A percentile compares a stretch with the other conserved stretches of the same genome.
These are phyloP conservation scores for Penicillium nucicola DNA, from an alignment of 495 filamentous ascomycete species.

Conservation along the genomic window DNA sequence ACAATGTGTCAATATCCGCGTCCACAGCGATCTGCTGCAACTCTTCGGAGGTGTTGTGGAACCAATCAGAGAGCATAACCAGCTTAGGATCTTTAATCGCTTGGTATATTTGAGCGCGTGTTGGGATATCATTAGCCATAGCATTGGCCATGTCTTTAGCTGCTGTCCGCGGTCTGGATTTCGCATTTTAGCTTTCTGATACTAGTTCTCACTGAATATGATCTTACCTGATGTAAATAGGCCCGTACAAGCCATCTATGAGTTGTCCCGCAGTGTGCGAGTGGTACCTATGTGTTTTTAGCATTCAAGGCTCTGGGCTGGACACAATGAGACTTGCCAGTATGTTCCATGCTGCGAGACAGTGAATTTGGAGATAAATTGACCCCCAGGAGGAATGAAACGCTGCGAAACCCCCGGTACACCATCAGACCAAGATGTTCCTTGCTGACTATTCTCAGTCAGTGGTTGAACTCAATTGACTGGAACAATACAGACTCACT, in stretches of 20 bases:
- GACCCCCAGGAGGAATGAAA: constrained; percentile 33
- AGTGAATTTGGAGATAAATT: constrained; percentile 37
- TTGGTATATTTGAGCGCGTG: constrained; percentile 20
- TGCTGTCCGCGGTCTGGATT: neutral
- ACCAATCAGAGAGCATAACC: constrained; percentile 41
- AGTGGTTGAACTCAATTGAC: neutral
- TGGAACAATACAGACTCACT: neutral
- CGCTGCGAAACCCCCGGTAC: constrained; percentile 37
- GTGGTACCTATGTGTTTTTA: constrained; percentile 27
- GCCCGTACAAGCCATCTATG: constrained; percentile 42
- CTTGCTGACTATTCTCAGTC: constrained; percentile 8
- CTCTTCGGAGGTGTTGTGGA: constrained; percentile 33
- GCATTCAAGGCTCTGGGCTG: too few species aligned
- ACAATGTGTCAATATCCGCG: constrained; percentile 1
- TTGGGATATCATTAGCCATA: constrained; percentile 12
- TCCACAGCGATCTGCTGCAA: neutral
- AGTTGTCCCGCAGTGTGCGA: constrained; percentile 36
- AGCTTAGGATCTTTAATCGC: constrained; percentile 29
- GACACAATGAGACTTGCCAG: constrained; percentile 23
- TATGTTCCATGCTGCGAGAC: constrained; percentile 44
- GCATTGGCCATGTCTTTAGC: neutral
- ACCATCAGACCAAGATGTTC: constrained; percentile 37
- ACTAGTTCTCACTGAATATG: constrained; percentile 13
- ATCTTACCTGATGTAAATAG: constrained; percentile 31
- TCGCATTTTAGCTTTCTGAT: constrained; percentile 3